Conservation (phyloP, 495 filamentous ascomycete genomes). For the Astrocystis sublimbata region DNA sequence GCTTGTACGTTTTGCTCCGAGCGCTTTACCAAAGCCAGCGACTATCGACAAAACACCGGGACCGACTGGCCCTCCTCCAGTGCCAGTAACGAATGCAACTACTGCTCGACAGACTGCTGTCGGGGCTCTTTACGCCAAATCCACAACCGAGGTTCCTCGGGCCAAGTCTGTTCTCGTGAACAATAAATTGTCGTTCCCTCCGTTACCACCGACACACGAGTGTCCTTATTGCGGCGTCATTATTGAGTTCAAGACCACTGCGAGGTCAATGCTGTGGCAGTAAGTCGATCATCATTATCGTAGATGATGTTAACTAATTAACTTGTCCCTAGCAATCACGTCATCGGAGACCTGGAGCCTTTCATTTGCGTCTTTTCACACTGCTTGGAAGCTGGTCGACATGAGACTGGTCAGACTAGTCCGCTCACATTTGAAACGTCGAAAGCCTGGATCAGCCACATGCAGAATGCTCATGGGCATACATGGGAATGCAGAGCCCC, state of each 20-base stretch:
- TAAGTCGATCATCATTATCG: not conserved
- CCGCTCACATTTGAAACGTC: conserved; percentile 36
- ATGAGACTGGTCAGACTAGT: conserved; percentile 25
- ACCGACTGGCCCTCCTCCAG: conserved; percentile 17
- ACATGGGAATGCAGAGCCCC: conserved; percentile 38
- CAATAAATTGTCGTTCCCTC: conserved; percentile 38
- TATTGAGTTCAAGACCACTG: conserved; percentile 30
- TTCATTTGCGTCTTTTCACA: conserved; percentile 33
- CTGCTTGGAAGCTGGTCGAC: conserved; percentile 27
- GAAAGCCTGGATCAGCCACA: conserved; percentile 37
- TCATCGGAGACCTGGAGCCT: conserved; percentile 37
- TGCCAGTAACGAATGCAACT: conserved; percentile 34
- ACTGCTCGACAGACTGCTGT: conserved; percentile 38
- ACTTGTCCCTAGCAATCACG: conserved; percentile 31
- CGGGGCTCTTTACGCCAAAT: conserved; percentile 31
- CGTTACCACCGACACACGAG: conserved; percentile 28
- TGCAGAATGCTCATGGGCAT: conserved; percentile 38
- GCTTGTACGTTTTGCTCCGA: conserved; percentile 31
- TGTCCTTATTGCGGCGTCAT: conserved; percentile 40
- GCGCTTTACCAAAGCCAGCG: conserved; percentile 26
- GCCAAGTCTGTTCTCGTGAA: conserved; percentile 38
- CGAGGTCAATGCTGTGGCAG: conserved; percentile 19
- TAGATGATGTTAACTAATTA: conserved; percentile 5
- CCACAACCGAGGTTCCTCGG: conserved; percentile 33
- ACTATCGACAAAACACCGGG: conserved; percentile 17